Evolutionary conservation across 345 rosid species (phyloP).

Genomic region (Nasturtium officinale): DNA sequence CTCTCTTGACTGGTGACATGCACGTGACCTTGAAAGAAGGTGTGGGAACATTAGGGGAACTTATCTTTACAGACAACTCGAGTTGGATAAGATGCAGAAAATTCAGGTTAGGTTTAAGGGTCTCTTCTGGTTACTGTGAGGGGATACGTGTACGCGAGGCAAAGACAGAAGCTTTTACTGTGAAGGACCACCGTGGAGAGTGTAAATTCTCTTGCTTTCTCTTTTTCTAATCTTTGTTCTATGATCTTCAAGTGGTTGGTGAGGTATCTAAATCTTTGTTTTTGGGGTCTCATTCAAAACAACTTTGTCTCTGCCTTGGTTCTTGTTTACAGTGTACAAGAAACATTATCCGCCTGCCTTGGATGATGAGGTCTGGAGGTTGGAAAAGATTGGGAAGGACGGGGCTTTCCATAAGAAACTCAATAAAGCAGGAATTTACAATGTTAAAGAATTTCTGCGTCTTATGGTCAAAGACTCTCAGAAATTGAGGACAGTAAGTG

Average conservation of each 20-base stretch:
- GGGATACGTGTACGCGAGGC: conserved; percentile 87
- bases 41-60: conserved; percentile 92
- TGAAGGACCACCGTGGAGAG: conserved; percentile 98
- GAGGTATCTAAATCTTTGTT: background rate
- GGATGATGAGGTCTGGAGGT: conserved; percentile 92
- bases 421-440: conserved; percentile 75
- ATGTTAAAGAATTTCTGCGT: conserved; percentile 84
- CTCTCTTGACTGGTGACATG: conserved; percentile 85
- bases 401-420: conserved; percentile 97
- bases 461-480: conserved; percentile 85
- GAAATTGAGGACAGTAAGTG: conserved; percentile 73
- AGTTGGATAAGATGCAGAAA: conserved; percentile 99
- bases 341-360: conserved; percentile 95
- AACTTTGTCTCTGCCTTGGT: background rate
- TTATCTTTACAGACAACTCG: conserved; percentile 90
- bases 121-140: conserved; percentile 68
- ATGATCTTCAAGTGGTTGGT: background rate
- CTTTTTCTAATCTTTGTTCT: background rate
- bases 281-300: background rate
- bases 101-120: conserved; percentile 87
- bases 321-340: conserved; percentile 70
- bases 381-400: conserved; percentile 97
- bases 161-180: conserved; percentile 93
- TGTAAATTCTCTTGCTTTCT: conserved; percentile 51
- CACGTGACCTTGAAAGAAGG: conserved; percentile 89